phyloP scores from a whole-genome alignment of 108 stramenopile genomes.

The Pseudonitzschia multiseries region DNA sequence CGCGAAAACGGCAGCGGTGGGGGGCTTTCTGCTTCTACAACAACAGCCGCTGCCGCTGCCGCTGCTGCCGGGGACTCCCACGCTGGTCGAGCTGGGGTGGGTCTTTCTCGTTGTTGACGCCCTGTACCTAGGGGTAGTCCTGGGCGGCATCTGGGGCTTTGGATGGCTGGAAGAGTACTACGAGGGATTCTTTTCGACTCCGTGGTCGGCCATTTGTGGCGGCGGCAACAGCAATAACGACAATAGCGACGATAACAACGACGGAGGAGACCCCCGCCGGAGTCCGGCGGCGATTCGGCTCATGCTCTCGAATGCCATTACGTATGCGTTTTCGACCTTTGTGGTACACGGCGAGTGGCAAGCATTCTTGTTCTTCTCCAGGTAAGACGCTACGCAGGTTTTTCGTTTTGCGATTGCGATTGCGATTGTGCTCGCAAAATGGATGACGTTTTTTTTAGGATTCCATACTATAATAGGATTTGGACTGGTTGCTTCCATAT shows the following conservation, averaged over 20 bases:
- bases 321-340: neutral
- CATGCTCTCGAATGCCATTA: neutral
- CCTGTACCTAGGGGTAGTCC: neutral
- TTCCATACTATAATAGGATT: no score
- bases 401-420: no score
- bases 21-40: constrained; percentile 13
- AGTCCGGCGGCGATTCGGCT: neutral
- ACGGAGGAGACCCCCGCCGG: no score
- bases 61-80: no score
- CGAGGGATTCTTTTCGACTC: constrained; percentile 5
- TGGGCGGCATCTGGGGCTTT: neutral
- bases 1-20: neutral
- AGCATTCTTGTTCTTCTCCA: neutral
- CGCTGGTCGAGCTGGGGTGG: constrained; percentile 1
- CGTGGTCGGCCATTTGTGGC: no score
- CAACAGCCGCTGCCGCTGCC: no score
- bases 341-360: constrained; percentile 41
- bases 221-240: no score
- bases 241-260: no score
- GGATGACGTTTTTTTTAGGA: no score
- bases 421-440: no score
- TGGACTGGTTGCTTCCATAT: no score
- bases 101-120: neutral
- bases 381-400: no score
- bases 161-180: constrained; percentile 6